These are phyloP conservation scores for Fusarium euwallaceae DNA, from an alignment of 2,329 filamentous ascomycete species.

Conservation along the genomic window DNA sequence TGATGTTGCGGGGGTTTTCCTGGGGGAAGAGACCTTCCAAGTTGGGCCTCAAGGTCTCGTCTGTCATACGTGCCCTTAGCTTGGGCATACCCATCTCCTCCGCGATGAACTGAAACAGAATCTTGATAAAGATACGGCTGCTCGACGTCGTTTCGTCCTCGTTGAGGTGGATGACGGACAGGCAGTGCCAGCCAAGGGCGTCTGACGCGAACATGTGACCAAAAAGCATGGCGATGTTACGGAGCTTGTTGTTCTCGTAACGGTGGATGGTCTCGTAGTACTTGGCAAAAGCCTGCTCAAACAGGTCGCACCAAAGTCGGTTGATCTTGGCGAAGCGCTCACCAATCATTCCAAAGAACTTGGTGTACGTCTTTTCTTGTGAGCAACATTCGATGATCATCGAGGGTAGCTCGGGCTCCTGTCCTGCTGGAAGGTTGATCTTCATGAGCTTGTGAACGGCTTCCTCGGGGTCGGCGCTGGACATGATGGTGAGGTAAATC, in stretches of 20 bases:
- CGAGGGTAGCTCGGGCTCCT: slow-evolving; percentile 90
- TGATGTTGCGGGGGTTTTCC: slow-evolving; percentile 89
- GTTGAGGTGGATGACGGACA: slow-evolving; percentile 88
- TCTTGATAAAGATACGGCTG: slow-evolving; percentile 98
- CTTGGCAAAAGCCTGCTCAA: slow-evolving; percentile 88
- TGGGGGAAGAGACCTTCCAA: slow-evolving; percentile 90
- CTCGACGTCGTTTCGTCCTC: slow-evolving; percentile 98
- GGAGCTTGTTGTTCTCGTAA: slow-evolving; percentile 93
- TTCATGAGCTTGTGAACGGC: slow-evolving; percentile 97
- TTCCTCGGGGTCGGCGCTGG: slow-evolving; percentile 95
- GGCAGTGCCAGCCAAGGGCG: slow-evolving; percentile 90
- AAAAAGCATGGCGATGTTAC: slow-evolving; percentile 96
- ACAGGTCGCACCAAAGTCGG: slow-evolving; percentile 92
- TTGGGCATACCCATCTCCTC: slow-evolving; percentile 89
- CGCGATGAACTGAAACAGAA: slow-evolving; percentile 91
- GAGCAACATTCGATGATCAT: slow-evolving; percentile 99
- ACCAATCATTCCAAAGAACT: slow-evolving; percentile 95
- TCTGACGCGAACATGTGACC: slow-evolving; percentile 90
- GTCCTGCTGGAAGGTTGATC: slow-evolving; percentile 86
- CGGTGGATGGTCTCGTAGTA: slow-evolving; percentile 99
- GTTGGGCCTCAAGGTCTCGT: slow-evolving; percentile 82
- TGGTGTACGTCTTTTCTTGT: slow-evolving; percentile 96
- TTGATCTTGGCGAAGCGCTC: slow-evolving; percentile 98
- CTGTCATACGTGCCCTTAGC: slow-evolving; percentile 80
- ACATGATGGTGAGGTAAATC: slow-evolving; percentile 98